Percentiles rank a stretch among this genome's conserved stretches.
Conservation (phyloP, 2,329 filamentous ascomycete species). For the Rhinocladiella similis region DNA sequence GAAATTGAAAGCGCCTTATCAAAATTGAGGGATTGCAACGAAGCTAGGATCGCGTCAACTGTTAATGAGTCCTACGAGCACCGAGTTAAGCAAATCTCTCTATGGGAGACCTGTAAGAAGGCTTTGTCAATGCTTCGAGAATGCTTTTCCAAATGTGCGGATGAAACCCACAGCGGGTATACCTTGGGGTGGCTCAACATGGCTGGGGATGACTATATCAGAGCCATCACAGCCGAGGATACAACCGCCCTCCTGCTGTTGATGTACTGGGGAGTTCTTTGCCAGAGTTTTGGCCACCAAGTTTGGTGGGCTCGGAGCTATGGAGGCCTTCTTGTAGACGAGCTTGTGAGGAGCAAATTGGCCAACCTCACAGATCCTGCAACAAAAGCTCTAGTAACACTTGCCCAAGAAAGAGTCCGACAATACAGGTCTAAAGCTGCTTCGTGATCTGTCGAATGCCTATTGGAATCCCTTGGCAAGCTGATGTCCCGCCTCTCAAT, state of each 20-base stretch:
- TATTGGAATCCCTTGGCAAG: neutral
- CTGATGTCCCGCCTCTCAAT: neutral
- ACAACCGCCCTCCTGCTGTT: slow-evolving; percentile 21
- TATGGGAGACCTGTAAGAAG: slow-evolving; percentile 21
- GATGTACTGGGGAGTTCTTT: slow-evolving; percentile 26
- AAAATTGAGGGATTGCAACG: slow-evolving; percentile 14
- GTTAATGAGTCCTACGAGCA: slow-evolving; percentile 3
- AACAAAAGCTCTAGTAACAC: neutral
- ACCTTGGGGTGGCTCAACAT: slow-evolving; percentile 23
- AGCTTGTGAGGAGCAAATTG: slow-evolving; percentile 11
- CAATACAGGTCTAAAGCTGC: neutral
- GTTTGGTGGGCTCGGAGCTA: slow-evolving; percentile 25
- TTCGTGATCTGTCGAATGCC: no score
- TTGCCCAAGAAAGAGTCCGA: neutral
- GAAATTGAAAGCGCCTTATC: slow-evolving; percentile 4
- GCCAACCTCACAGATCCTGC: neutral
- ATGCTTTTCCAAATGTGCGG: slow-evolving; percentile 18
- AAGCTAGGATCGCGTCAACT: slow-evolving; percentile 11
- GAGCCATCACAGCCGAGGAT: slow-evolving; percentile 17
- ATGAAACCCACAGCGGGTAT: slow-evolving; percentile 17
- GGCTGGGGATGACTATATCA: slow-evolving; percentile 23
- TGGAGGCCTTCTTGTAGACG: slow-evolving; percentile 18
- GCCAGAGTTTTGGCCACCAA: slow-evolving; percentile 15
- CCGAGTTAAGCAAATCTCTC: slow-evolving; percentile 10
- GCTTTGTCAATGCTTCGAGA: slow-evolving; percentile 16